Conservation (phyloP, 2,329 filamentous ascomycete genomes). For the Ceratocystis diversiconidia region DNA sequence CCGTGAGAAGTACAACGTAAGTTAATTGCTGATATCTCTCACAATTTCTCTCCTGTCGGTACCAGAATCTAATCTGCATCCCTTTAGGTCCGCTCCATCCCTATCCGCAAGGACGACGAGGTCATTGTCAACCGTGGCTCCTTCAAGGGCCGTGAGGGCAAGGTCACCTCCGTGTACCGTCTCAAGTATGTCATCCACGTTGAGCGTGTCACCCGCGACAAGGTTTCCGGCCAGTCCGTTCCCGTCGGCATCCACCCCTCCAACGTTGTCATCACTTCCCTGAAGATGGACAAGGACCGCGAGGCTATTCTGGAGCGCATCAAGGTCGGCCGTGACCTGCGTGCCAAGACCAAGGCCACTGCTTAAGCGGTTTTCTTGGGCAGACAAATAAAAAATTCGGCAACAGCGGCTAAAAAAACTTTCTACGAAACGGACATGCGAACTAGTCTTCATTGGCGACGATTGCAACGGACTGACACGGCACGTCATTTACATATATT, state of each 20-base stretch:
- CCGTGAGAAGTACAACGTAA: conserved; percentile 96
- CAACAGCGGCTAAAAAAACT: conserved; percentile 9
- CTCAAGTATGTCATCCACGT: conserved; percentile 97
- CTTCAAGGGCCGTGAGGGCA: conserved; percentile 98
- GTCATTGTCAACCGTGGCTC: conserved; percentile 80
- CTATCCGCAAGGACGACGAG: conserved; percentile 95
- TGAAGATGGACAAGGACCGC: conserved; percentile 95
- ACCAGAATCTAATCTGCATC: conserved; percentile 6
- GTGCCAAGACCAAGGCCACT: conserved; percentile 55
- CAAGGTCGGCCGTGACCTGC: conserved; percentile 63
- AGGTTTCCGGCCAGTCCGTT: conserved; percentile 91
- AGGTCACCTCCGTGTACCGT: conserved; percentile 94
- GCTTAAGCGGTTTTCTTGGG: conserved; percentile 14
- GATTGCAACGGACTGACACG: conserved; percentile 10
- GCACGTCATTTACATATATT: conserved; percentile 2
- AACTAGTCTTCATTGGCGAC: conserved; percentile 4
- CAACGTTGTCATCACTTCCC: conserved; percentile 97
- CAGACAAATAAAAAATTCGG: conserved; percentile 11
- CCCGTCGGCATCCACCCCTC: conserved; percentile 88
- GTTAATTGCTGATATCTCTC: conserved; percentile 25
- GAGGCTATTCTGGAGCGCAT: conserved; percentile 79
- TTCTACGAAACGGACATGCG: conserved; percentile 13
- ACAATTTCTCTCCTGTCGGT: neutral
- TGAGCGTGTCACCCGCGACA: conserved; percentile 92
- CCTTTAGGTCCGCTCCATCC: conserved; percentile 74